Percentiles rank a stretch among this genome's conserved stretches.
Conservation (phyloP, 2,329 filamentous ascomycete species). For the Aspergillus transmontanensis region DNA sequence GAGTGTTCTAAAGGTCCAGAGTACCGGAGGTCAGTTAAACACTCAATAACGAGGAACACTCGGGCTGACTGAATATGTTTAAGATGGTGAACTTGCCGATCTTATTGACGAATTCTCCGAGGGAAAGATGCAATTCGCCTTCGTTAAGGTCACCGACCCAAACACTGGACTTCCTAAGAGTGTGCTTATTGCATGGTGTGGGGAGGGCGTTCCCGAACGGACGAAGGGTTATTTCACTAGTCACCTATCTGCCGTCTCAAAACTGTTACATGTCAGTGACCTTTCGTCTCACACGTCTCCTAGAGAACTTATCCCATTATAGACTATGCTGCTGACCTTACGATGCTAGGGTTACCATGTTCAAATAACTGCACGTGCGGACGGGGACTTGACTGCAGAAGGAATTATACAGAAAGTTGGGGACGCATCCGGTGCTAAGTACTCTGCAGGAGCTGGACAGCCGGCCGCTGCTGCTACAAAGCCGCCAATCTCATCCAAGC, state of each 20-base stretch:
- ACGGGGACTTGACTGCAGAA: slow-evolving; percentile 83
- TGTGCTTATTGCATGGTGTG: slow-evolving; percentile 94
- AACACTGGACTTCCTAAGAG: slow-evolving; percentile 89
- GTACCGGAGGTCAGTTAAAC: slow-evolving; percentile 70
- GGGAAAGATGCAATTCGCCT: slow-evolving; percentile 94
- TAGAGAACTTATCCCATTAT: neutral
- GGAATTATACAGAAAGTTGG: slow-evolving; percentile 89
- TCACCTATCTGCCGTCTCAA: slow-evolving; percentile 84
- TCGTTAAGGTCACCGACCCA: slow-evolving; percentile 93
- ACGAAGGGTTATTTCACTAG: slow-evolving; percentile 99
- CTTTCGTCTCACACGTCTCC: slow-evolving; percentile 1
- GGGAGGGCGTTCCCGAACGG: slow-evolving; percentile 94
- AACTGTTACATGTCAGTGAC: slow-evolving; percentile 73
- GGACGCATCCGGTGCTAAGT: slow-evolving; percentile 93
- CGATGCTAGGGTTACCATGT: slow-evolving; percentile 79
- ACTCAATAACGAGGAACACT: too few relatives aligned
- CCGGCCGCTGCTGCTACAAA: slow-evolving; percentile 56
- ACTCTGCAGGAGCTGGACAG: slow-evolving; percentile 69
- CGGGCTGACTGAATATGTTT: slow-evolving; percentile 22
- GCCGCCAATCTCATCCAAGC: slow-evolving; percentile 81
- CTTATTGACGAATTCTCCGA: slow-evolving; percentile 96
- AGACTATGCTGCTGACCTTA: slow-evolving; percentile 5
- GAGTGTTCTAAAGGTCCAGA: slow-evolving; percentile 92
- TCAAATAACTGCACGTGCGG: slow-evolving; percentile 92
- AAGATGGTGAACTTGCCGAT: slow-evolving; percentile 88